Evolutionary conservation across 1,139 yeast genomes (phyloP), one percentile per base, ranked within the genome.

Genomic region (Scheffersomyces quercinus): DNA sequence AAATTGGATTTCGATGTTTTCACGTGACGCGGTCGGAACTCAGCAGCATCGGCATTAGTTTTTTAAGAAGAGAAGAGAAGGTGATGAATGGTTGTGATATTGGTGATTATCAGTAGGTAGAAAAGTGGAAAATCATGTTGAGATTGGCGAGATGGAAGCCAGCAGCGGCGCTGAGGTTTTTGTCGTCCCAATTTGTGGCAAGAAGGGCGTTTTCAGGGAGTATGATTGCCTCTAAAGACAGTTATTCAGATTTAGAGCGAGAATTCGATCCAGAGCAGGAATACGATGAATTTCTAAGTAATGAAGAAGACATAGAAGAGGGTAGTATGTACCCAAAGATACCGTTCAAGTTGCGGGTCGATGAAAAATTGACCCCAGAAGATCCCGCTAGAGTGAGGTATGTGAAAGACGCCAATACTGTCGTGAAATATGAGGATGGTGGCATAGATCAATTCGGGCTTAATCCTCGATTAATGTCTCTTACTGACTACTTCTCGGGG

Each of bases 401-500:
- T 3, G 35, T 14, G 20, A 15, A 31, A 20, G 35, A 31, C 8
- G 24, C 15, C 6, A 31, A 31, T 20, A 31, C 15, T 20, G 7
- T 15, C 24, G 35, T 60, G 30, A 52, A 51, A 29, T 64, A 49
- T 41, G 44, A 53, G 16, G 55, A 58, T 20, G 37, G 60, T 8
- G 67, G 63, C 0, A 38, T 35, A 2, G 68, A 63, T 38, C 52
- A 51, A 6, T 39, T 38, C 10, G 68, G 67, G n/a, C 55, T 58
- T 40, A 49, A 47, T 32, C 51, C 55, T 24, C 43, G 61, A 12
- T 40, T 59, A 24, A 53, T 72, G 50, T 48, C 67, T 32, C 49
- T 71, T 14, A 62, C 68, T 10, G 75, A 73, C 49, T 74, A 74
- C 53, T 73, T 74, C 46, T 58, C 59, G 40, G 79, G 78, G 2